phyloP scores from a whole-genome alignment of 2,329 filamentous ascomycete species.

The Kalmusia sp. region DNA sequence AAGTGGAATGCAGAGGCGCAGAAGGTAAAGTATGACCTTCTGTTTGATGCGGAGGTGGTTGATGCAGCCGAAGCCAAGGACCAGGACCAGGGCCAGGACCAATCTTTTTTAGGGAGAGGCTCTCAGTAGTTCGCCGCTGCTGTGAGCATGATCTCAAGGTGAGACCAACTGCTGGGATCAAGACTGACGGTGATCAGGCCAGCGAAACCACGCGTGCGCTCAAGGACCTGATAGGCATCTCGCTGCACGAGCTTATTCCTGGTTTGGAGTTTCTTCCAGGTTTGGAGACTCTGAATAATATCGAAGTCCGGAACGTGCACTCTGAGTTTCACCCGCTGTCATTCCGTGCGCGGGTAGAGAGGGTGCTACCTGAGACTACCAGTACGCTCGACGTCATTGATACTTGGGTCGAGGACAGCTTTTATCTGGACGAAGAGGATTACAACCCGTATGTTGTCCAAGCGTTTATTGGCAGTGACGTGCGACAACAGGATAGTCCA shows the following conservation, averaged over 20 bases:
- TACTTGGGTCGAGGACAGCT: too few relatives aligned
- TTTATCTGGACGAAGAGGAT: too few relatives aligned
- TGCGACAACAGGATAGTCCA: too few relatives aligned
- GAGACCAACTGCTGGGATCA: neutral
- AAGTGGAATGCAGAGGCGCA: neutral
- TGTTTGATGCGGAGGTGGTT: constrained; percentile 5
- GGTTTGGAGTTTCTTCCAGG: neutral
- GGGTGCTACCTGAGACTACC: too few relatives aligned
- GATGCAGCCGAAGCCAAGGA: too few relatives aligned
- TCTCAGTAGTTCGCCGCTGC: neutral
- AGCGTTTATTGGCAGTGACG: too few relatives aligned
- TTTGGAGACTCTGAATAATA: neutral
- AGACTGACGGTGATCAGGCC: neutral
- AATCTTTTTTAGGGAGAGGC: constrained; percentile 1
- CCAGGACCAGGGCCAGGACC: too few relatives aligned
- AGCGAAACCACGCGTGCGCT: neutral
- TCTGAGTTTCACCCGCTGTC: neutral
- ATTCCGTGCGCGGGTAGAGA: neutral
- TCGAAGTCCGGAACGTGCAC: neutral
- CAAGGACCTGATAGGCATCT: neutral
- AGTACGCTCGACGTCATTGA: too few relatives aligned
- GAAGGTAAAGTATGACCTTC: neutral
- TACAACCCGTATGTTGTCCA: too few relatives aligned
- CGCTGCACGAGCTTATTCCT: neutral
- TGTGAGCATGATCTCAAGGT: neutral